Conservation (phyloP, 495 filamentous ascomycete species). For the Lasiosphaeria hispida region DNA sequence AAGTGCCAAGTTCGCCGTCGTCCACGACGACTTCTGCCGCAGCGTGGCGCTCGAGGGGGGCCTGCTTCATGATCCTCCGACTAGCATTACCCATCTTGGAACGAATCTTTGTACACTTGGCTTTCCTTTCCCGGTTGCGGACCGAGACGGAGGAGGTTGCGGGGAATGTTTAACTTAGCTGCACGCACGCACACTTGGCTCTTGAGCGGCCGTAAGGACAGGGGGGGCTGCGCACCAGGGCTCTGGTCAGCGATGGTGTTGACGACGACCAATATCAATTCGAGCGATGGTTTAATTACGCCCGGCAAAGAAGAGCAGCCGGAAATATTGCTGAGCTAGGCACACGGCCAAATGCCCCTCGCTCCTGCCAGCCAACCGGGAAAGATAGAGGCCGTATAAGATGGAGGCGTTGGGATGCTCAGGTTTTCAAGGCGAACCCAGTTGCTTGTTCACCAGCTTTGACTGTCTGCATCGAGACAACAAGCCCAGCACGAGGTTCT, state of each 20-base stretch:
- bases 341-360: conserved; percentile 9
- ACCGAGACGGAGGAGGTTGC: conserved; percentile 9
- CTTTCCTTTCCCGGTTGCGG: conserved; percentile 16
- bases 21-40: conserved; percentile 14
- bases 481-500: background rate
- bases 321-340: conserved; percentile 21
- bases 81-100: background rate
- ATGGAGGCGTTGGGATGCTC: conserved; percentile 8
- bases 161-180: conserved; percentile 17
- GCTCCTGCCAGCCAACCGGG: conserved; percentile 15
- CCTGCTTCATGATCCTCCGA: background rate
- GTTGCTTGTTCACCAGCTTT: conserved; percentile 3
- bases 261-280: conserved; percentile 20
- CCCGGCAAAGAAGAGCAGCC: conserved; percentile 29
- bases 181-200: too few species aligned
- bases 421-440: background rate
- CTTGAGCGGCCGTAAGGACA: too few species aligned
- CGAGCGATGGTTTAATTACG: conserved; percentile 25
- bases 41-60: background rate
- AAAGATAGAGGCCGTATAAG: conserved; percentile 18
- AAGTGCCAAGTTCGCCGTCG: conserved; percentile 30
- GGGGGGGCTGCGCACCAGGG: background rate
- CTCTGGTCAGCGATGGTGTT: conserved; percentile 7
- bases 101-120: background rate
- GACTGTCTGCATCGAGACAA: background rate